Base-by-base conservation (phyloP, 352 stramenopile species). In the Thalassiosira mediterranea region DNA sequence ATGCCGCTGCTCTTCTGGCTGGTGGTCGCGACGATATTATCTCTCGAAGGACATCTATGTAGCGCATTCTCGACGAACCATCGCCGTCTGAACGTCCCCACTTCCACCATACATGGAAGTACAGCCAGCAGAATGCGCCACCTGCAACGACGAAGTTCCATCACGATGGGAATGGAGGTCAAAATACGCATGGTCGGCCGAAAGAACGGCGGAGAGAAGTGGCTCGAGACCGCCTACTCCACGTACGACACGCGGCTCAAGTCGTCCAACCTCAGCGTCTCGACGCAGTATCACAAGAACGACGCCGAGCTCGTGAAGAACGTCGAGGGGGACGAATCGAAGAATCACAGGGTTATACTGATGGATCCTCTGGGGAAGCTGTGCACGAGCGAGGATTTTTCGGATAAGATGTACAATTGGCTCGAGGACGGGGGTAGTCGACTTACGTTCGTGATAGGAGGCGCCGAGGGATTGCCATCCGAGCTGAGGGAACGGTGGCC, bases 371-470 rank as follows among this genome's bases (percentile, higher is more conserved):
- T 48, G 21, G 83, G 83, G 1, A 79, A 65, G 38, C 74, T 75
- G 70, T 72, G 46, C 10, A 88, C 81, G 2, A 90, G 81, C 62
- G 81, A 91, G 66, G 37, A 75, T 29, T 94, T 95, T 60, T 72
- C 79, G 11, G 67, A 86, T 1, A 68, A 90, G 19, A 65, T 95
- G 40, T 95, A 93, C 60, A 60, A 82, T 31, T 93, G 89, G 83
- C 65, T 94, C 13, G 89, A 95, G 62, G 53, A 78, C 31, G 91
- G 91, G 38, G 89, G 91, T n/a, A 91, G 76, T 64, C 72, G 91
- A 46, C 44, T 95, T 2, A 84, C 75, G 0, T 94, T 95, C 81
- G 85, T 94, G 10, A 94, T 95, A 67, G 91, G 91, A 13, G 91
- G 91, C 47, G 91, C 91, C 11, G 86, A 93, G 65, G 91, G 91